A percentile compares a stretch with the other conserved stretches of the same genome.
These are phyloP conservation scores for Raphanus raphanistrum DNA, from an alignment of 345 rosid genomes.

Conservation along the genomic window DNA sequence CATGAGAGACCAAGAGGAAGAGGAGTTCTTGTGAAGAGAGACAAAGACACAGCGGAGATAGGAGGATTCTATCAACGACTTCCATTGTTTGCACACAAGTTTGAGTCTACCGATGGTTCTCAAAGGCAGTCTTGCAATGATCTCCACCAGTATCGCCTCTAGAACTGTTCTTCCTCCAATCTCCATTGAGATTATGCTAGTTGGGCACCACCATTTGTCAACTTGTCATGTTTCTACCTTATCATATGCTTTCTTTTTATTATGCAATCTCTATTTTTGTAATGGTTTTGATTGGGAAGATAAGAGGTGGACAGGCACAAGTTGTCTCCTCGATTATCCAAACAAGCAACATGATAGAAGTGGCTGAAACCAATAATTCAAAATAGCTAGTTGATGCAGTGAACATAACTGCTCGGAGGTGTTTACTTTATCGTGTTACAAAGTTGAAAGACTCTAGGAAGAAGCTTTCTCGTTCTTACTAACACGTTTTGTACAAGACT, in stretches of 20 bases:
- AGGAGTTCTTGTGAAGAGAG: not conserved
- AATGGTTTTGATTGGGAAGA: not conserved
- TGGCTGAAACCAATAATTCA: not conserved
- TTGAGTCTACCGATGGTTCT: slow-evolving; percentile 13
- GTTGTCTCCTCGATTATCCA: not conserved
- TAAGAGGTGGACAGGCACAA: not conserved
- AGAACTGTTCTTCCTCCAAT: not conserved
- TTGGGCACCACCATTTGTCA: not conserved
- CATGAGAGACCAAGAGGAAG: slow-evolving; percentile 25
- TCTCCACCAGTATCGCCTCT: slow-evolving; percentile 15
- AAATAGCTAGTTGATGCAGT: not conserved
- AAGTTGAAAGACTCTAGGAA: not conserved
- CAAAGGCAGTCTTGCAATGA: slow-evolving; percentile 1
- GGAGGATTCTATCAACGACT: not conserved
- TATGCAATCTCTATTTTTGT: not conserved
- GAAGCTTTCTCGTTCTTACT: not conserved
- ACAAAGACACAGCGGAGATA: not conserved
- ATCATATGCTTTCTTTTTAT: not conserved
- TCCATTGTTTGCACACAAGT: slow-evolving; percentile 10
- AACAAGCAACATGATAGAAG: not conserved
- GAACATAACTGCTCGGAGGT: not conserved
- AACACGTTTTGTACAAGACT: not conserved
- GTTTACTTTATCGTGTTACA: not conserved
- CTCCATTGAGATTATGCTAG: not conserved
- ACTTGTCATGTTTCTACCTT: not conserved